phyloP scores from a whole-genome alignment of 495 filamentous ascomycete genomes.

The Penicillium verhagenii region DNA sequence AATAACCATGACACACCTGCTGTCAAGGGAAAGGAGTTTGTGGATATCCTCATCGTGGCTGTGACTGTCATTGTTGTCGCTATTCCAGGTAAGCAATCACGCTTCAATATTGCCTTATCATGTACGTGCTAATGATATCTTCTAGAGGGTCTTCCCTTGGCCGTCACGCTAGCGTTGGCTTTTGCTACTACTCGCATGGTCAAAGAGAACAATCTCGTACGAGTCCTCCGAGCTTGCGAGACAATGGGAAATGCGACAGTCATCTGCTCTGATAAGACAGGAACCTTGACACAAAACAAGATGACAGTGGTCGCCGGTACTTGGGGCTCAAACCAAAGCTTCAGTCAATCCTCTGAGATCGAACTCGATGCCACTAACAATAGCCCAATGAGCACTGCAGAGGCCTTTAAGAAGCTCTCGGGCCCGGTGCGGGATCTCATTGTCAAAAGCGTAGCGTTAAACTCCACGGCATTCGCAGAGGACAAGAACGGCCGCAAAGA shows the following conservation, averaged over 20 bases:
- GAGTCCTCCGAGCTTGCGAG: slow-evolving; percentile 64
- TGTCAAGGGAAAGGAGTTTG: slow-evolving; percentile 61
- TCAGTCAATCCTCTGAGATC: slow-evolving; percentile 40
- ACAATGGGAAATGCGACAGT: slow-evolving; percentile 73
- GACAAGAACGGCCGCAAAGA: slow-evolving; percentile 53
- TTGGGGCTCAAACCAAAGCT: slow-evolving; percentile 52
- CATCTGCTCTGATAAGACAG: slow-evolving; percentile 70
- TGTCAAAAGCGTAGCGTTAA: slow-evolving; percentile 60
- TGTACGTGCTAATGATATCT: slow-evolving; percentile 18
- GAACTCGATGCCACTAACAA: slow-evolving; percentile 10
- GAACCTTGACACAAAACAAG: slow-evolving; percentile 69
- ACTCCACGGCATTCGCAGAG: slow-evolving; percentile 67
- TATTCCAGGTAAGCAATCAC: slow-evolving; percentile 50
- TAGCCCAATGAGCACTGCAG: slow-evolving; percentile 21
- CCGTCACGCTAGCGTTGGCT: slow-evolving; percentile 66
- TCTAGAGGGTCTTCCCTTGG: slow-evolving; percentile 61
- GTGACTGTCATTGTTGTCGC: slow-evolving; percentile 72
- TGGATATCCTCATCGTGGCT: slow-evolving; percentile 66
- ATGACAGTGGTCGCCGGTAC: slow-evolving; percentile 69
- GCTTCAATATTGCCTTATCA: no score
- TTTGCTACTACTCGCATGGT: slow-evolving; percentile 70
- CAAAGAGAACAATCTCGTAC: slow-evolving; percentile 68
- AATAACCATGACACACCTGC: slow-evolving; percentile 48
- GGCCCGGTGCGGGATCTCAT: slow-evolving; percentile 47
- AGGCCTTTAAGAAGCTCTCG: slow-evolving; percentile 40